Conservation (phyloP, 331 rosid species). For the Cydonia oblonga region DNA sequence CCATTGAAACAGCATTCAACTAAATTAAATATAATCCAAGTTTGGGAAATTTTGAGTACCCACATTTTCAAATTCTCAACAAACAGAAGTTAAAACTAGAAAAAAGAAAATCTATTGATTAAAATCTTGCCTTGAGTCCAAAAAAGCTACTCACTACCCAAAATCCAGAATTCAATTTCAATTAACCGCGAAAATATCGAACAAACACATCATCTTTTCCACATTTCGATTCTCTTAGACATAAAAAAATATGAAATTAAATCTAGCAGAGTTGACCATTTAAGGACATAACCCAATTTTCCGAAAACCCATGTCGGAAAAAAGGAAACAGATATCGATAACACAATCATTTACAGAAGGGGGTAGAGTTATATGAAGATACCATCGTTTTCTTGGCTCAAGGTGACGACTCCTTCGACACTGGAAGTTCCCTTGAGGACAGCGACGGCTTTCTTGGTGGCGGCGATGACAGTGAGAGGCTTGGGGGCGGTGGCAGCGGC, state of each 20-base stretch:
- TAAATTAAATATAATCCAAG: not conserved
- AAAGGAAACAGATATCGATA: not conserved
- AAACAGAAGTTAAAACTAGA: not conserved
- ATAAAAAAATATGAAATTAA: not conserved
- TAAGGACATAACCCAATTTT: not conserved
- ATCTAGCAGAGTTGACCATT: not conserved
- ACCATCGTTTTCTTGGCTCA: conserved; percentile 53
- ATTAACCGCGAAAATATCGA: not conserved
- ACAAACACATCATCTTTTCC: not conserved
- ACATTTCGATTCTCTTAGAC: not conserved
- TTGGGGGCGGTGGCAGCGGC: conserved; percentile 27
- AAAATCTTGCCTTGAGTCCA: not conserved
- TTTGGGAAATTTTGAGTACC: not conserved
- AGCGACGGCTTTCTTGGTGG: conserved; percentile 60
- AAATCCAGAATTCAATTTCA: not conserved
- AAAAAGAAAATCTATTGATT: not conserved
- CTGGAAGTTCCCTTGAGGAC: conserved; percentile 56
- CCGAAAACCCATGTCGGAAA: not conserved
- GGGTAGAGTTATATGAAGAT: not conserved
- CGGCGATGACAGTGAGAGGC: conserved; percentile 41
- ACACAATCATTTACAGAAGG: not conserved
- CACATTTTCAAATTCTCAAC: not conserved
- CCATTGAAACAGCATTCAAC: not conserved
- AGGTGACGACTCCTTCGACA: conserved; percentile 58
- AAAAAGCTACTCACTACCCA: not conserved